phyloP scores from a whole-genome alignment of 768 basidiomycete species.

The Fomitopsis pulvina region DNA sequence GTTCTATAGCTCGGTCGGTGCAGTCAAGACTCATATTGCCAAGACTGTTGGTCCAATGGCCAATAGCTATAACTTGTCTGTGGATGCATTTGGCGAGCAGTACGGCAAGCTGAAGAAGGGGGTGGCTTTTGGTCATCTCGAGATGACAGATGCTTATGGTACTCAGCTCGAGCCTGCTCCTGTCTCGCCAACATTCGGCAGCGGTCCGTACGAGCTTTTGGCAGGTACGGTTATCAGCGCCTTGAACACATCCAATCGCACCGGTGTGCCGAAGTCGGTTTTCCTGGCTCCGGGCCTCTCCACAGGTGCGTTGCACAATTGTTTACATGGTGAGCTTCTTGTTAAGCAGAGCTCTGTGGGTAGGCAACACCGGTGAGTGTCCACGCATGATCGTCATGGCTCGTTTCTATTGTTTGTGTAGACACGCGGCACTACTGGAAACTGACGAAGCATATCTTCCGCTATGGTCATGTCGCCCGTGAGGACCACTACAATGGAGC shows the following conservation, averaged over 20 bases:
- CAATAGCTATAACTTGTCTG: constrained; percentile 48
- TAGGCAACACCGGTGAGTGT: constrained; percentile 22
- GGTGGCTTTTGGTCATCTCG: constrained; percentile 39
- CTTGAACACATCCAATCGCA: constrained; percentile 12
- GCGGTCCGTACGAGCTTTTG: constrained; percentile 25
- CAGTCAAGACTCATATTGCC: constrained; percentile 39
- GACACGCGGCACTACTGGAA: constrained; percentile 43
- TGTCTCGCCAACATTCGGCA: constrained; percentile 35
- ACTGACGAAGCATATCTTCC: constrained; percentile 54
- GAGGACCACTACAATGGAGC: constrained; percentile 24
- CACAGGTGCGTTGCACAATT: constrained; percentile 9
- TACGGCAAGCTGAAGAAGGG: constrained; percentile 30
- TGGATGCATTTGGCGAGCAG: constrained; percentile 45
- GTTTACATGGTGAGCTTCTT: neutral
- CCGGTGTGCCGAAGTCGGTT: constrained; percentile 15
- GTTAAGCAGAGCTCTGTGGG: neutral
- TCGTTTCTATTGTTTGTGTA: constrained; percentile 7
- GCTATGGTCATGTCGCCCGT: constrained; percentile 36
- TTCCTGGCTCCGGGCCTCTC: constrained; percentile 22
- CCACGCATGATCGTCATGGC: neutral
- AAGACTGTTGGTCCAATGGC: constrained; percentile 62
- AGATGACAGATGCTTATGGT: constrained; percentile 40
- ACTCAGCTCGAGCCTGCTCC: constrained; percentile 62
- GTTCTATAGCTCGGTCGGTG: constrained; percentile 29
- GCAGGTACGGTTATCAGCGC: constrained; percentile 27